A percentile compares a stretch with the other conserved stretches of the same genome.
Evolutionary conservation across 2,329 filamentous ascomycete genomes (phyloP).

Genomic region (Cyclaneusma minus): DNA sequence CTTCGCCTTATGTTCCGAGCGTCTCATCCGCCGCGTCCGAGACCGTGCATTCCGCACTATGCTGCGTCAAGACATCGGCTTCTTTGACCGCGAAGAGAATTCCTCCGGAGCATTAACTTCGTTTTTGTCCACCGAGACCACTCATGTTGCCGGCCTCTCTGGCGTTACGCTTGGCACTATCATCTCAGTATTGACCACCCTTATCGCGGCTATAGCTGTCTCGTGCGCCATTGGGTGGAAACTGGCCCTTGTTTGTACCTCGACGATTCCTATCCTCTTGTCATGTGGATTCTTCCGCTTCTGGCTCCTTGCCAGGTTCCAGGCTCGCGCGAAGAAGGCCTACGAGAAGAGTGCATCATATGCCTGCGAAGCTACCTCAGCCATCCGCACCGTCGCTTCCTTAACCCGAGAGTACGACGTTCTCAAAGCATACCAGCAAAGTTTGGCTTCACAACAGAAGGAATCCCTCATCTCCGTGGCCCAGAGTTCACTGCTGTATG

Average conservation of each 20-base stretch:
- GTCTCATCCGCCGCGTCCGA: slow-evolving; percentile 68
- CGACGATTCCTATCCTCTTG: slow-evolving; percentile 63
- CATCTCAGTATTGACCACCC: slow-evolving; percentile 63
- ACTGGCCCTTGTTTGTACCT: slow-evolving; percentile 65
- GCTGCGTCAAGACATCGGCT: slow-evolving; percentile 82
- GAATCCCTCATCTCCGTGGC: slow-evolving; percentile 58
- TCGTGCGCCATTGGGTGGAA: slow-evolving; percentile 76
- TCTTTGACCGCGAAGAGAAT: slow-evolving; percentile 83
- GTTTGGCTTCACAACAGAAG: slow-evolving; percentile 50
- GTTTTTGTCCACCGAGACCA: slow-evolving; percentile 80
- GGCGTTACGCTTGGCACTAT: slow-evolving; percentile 80
- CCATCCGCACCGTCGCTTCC: slow-evolving; percentile 85
- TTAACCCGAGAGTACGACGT: slow-evolving; percentile 80
- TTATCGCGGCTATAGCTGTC: slow-evolving; percentile 57
- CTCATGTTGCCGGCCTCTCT: slow-evolving; percentile 73
- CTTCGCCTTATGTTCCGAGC: slow-evolving; percentile 78
- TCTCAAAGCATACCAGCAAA: slow-evolving; percentile 50
- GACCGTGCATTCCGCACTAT: slow-evolving; percentile 73
- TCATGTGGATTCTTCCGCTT: slow-evolving; percentile 80
- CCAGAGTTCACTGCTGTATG: slow-evolving; percentile 66
- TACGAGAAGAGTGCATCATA: slow-evolving; percentile 72
- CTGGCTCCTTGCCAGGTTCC: slow-evolving; percentile 67
- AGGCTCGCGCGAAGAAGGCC: slow-evolving; percentile 60
- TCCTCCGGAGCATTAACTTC: slow-evolving; percentile 77
- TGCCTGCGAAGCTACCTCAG: slow-evolving; percentile 84